Conservation (phyloP, 768 basidiomycete genomes). For the Tylopilus subfusipes region DNA sequence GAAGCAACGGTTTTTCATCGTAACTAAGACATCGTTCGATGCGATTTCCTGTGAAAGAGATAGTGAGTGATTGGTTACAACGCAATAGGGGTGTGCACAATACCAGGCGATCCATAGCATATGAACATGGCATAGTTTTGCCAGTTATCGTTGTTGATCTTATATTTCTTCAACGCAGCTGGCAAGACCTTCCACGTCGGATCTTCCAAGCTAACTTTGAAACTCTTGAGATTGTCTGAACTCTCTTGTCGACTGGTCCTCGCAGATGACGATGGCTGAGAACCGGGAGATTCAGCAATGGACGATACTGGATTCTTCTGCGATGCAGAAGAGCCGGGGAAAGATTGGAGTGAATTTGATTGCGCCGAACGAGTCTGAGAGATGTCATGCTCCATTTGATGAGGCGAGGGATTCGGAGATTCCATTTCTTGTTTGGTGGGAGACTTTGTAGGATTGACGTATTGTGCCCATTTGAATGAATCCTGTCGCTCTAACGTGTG, state of each 20-base stretch:
- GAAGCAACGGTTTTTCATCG: constrained; percentile 94
- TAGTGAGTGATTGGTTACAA: background rate
- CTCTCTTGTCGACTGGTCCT: constrained; percentile 60
- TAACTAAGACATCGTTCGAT: constrained; percentile 94
- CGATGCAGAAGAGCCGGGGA: constrained; percentile 30
- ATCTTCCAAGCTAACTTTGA: constrained; percentile 97
- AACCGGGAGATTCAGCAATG: constrained; percentile 27
- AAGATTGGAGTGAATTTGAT: constrained; percentile 10
- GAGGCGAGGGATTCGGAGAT: constrained; percentile 78
- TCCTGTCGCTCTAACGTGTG: constrained; percentile 63
- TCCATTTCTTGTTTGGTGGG: constrained; percentile 75
- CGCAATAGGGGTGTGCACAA: background rate
- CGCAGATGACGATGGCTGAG: constrained; percentile 28
- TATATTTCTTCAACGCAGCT: constrained; percentile 97
- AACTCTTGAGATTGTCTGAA: constrained; percentile 78
- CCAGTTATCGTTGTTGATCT: constrained; percentile 98
- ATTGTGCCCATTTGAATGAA: constrained; percentile 88
- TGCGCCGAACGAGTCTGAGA: constrained; percentile 34
- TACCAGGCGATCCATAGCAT: constrained; percentile 91
- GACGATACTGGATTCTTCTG: constrained; percentile 26
- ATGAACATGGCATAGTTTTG: constrained; percentile 99
- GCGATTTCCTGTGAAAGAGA: constrained; percentile 49
- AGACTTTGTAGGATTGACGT: constrained; percentile 70
- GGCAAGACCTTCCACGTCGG: constrained; percentile 99
- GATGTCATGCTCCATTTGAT: constrained; percentile 69